Evolutionary conservation across 1,284 basidiomycete genomes (phyloP).

Genomic region (Irpex sp.): DNA sequence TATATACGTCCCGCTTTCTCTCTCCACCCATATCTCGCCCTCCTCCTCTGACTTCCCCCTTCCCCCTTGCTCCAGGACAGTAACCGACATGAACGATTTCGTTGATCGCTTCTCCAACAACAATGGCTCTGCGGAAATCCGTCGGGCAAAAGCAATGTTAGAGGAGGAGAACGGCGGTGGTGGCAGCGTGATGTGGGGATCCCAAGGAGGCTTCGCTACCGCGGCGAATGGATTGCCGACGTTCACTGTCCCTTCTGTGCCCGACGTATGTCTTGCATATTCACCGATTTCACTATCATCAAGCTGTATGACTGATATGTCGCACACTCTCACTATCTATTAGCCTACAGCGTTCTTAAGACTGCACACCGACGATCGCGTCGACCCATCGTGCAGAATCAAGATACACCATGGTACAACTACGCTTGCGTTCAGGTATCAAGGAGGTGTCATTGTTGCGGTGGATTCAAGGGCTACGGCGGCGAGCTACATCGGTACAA

Average conservation of each 20-base stretch:
- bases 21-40: background rate
- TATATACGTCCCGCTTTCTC: background rate
- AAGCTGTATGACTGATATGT: background rate
- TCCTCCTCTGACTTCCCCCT: too few species aligned
- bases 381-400: constrained; percentile 91
- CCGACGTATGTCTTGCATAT: constrained; percentile 55
- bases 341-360: constrained; percentile 89
- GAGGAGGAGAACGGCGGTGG: constrained; percentile 61
- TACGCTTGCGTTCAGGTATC: constrained; percentile 95
- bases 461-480: constrained; percentile 98
- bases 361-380: constrained; percentile 89
- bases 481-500: constrained; percentile 91
- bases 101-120: constrained; percentile 62
- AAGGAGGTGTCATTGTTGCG: constrained; percentile 96
- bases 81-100: constrained; percentile 68
- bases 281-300: too few species aligned
- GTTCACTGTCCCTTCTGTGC: constrained; percentile 67
- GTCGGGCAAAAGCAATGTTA: constrained; percentile 45
- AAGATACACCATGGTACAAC: constrained; percentile 99
- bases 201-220: constrained; percentile 74
- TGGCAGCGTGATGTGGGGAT: constrained; percentile 74
- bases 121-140: constrained; percentile 44
- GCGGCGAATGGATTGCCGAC: constrained; percentile 63
- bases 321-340: background rate
- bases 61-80: too few species aligned